Evolutionary conservation across 2,329 filamentous ascomycete species (phyloP), one percentile per base, ranked within the genome.

Genomic region (Ophiocordyceps camponoti-leonardi): DNA sequence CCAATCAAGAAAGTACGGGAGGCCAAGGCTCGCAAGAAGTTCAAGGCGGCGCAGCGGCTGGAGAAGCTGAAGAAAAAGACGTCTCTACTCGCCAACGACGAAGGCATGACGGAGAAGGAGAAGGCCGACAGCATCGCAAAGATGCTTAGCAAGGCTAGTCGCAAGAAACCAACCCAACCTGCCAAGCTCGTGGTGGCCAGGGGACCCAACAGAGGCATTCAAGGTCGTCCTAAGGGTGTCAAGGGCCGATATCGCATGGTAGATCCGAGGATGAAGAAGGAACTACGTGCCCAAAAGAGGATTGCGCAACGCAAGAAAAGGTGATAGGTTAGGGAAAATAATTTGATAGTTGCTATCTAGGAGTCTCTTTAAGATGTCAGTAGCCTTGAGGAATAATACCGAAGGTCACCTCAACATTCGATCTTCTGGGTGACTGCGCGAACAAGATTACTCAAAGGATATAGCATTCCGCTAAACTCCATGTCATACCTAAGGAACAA

Each of bases 1-100:
- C 92, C 92, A 1, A 96, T 96, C 76, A 98, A 98, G 75, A 98
- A 98, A 71, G 92, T 98, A 30, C 83, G 85, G 54, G 92, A 98
- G 66, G 92, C 92, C 22, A 88, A 93, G 66, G 90, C 88, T 33
- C 76, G 92, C 48, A 98, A 98, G 79, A 96, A 95, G 69, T 82
- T 94, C 65, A 93, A 93, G 74, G 81, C 88, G 10, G 90, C 86
- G 1, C 85, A 93, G 64, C 75, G 77, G 47, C 67, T 98, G 28
- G 92, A 98, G 73, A 95, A 94, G 68, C 69, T 98, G 51, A 86
- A 87, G 68, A 94, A 93, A 79, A 98, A 98, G 75, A 86, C 80
- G n/a, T 88, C 93, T 37, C 67, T 94, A 55, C 67, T 98, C 44
- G 82, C 81, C 19, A 85, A 87, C 48, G 90, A 94, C 53, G 90